Percentiles rank a stretch among this genome's conserved stretches.
Conservation (phyloP, 805 yeast genomes). For the Brettanomyces anomalus region DNA sequence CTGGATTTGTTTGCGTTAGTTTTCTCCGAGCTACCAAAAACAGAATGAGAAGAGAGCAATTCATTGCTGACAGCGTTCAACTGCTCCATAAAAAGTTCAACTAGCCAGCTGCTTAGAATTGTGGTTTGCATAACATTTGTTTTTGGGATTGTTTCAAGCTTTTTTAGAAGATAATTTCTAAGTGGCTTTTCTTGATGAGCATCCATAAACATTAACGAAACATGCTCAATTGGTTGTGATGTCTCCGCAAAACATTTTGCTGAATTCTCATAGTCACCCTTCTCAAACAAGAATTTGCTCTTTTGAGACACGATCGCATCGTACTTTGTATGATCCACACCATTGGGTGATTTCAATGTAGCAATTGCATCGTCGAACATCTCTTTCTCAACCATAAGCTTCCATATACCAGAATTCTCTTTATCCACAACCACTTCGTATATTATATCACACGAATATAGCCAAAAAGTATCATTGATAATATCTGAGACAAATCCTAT, state of each 20-base stretch:
- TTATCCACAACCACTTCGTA: conserved; percentile 64
- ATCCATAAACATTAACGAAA: conserved; percentile 49
- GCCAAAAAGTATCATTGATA: conserved; percentile 60
- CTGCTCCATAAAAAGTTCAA: conserved; percentile 45
- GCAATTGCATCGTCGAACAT: conserved; percentile 60
- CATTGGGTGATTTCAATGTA: conserved; percentile 24
- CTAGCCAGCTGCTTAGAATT: conserved; percentile 57
- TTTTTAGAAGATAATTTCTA: conserved; percentile 34
- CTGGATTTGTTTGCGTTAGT: conserved; percentile 4
- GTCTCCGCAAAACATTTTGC: conserved; percentile 57
- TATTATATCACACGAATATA: conserved; percentile 49
- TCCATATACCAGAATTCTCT: conserved; percentile 75
- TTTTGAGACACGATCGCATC: conserved; percentile 45
- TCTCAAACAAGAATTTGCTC: conserved; percentile 38
- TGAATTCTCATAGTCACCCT: conserved; percentile 26
- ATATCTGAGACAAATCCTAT: conserved; percentile 44
- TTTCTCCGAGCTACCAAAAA: conserved; percentile 1
- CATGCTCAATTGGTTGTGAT: conserved; percentile 58
- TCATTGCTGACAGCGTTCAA: conserved; percentile 33
- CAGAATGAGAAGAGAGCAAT: conserved; percentile 1
- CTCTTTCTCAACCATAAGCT: conserved; percentile 38
- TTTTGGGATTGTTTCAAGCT: conserved; percentile 27
- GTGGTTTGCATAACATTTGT: conserved; percentile 34
- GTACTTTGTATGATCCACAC: conserved; percentile 28
- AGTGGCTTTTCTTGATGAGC: conserved; percentile 33